Evolutionary conservation across 768 basidiomycete genomes (phyloP), one percentile per base, ranked within the genome.

Genomic region (Auriscalpium vulgare): DNA sequence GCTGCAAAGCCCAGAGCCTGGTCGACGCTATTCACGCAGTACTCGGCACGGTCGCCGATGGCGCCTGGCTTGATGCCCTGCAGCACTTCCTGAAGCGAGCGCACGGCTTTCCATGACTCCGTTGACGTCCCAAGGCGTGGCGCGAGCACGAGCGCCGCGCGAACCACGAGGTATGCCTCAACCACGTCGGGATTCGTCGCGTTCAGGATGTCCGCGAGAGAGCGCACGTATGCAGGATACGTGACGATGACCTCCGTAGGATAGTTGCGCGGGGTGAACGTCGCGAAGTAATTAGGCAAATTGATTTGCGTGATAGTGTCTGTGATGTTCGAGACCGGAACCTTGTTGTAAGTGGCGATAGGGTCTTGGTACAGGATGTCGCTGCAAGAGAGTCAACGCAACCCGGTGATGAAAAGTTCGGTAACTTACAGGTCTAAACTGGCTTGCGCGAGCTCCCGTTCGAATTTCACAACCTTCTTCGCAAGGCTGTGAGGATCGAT

Each of bases 31-130:
- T 75, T 77, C 51, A 93, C 78, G 66, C 95, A 98, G 62, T 85
- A 86, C 63, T 95, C 90, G 23, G 84, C 79, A 21, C 97, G 80
- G 62, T 95, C 89, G 44, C 86, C 85, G 35, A 88, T 74, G 1
- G 84, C 86, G 29, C 95, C 97, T 59, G 87, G 87, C 72, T 93
- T 91, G 64, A 95, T 80, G 2, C 97, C 97, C 17, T 77, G 77
- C 44, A 98, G 72, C 34, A 78, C 73, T 67, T 95, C 91, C 47
- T 82, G 70, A 44, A 98, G 74, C 23, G 77, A 71, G 23, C 87
- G 77, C 46, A 84, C 79, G 0, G 87, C 85, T 67, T 86, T 81
- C 83, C 92, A 90, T 10, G 90, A 82, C 54, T 86, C 81, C 1
- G 91, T 92, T 34, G 78, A 76, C 59, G 75, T 76, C 4, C 93